A percentile compares a stretch with the other conserved stretches of the same genome.
phyloP scores from a whole-genome alignment of 495 filamentous ascomycete species.

The Ramalina intermedia region DNA sequence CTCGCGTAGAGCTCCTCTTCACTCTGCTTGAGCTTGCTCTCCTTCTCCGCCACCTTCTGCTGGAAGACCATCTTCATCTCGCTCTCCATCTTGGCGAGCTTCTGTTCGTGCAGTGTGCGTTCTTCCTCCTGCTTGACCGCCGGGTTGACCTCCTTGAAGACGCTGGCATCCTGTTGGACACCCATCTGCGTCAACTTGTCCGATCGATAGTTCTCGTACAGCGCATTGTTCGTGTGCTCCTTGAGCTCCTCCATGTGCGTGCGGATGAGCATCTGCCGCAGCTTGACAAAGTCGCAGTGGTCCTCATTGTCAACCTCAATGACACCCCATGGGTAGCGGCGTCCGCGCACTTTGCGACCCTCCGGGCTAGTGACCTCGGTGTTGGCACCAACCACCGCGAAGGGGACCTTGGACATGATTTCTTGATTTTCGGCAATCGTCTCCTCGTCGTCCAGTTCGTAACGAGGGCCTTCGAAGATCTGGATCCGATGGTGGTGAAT shows the following conservation, averaged over 20 bases:
- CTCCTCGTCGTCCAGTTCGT: conserved; percentile 97
- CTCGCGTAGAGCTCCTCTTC: conserved; percentile 97
- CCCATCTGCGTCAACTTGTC: conserved; percentile 98
- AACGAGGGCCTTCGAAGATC: conserved; percentile 96
- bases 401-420: conserved; percentile 99
- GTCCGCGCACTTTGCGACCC: conserved; percentile 89
- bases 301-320: conserved; percentile 99
- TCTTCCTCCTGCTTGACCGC: conserved; percentile 99
- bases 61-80: conserved; percentile 99
- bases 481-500: conserved; percentile 93
- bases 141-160: conserved; percentile 99
- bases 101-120: conserved; percentile 93
- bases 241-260: conserved; percentile 99
- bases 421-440: conserved; percentile 99
- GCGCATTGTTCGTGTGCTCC: conserved; percentile 97
- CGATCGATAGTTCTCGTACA: conserved; percentile 99
- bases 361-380: conserved; percentile 79
- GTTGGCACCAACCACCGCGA: conserved; percentile 94
- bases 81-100: conserved; percentile 98
- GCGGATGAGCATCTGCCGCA: conserved; percentile 98
- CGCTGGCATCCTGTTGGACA: conserved; percentile 92
- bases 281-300: conserved; percentile 99
- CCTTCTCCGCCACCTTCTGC: conserved; percentile 98
- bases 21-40: conserved; percentile 97
- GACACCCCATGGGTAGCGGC: conserved; percentile 94